Evolutionary conservation across 306 rosid species (phyloP), one percentile per base, ranked within the genome.

Genomic region (Alnus glutinosa): DNA sequence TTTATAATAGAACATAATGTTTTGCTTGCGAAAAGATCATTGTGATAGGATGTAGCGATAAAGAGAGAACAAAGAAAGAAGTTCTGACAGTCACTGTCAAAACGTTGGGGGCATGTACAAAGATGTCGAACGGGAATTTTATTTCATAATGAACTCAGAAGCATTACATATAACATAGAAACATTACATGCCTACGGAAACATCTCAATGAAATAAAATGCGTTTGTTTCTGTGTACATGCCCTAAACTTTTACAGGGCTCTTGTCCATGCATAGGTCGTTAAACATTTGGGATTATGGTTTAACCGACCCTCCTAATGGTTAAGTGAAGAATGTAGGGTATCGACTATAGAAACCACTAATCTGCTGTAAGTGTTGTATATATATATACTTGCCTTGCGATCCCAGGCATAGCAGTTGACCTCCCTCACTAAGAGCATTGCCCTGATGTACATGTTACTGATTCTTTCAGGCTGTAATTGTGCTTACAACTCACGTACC

Each of bases 401-500:
- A 75, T 80, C 55, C 70, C 58, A 67, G 77, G 79, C 75, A 77
- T 61, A 73, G 77, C 44, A 68, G 78, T 81, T 77, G 83, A 76
- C 76, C 16, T 63, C 37, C 75, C 73, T 54, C 75, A 15, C 19
- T 1, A 28, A 30, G 39, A 74, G 72, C 47, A 37, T 51, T 58
- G 37, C 58, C 28, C 30, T 19, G 64, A 30, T 54, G 49, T 61
- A 34, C 34, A 18, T 68, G 9, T 55, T 75, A 44, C 70, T 11
- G 18, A 28, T 55, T 71, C 75, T 71, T 74, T 80, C 3, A 47
- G 28, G 67, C 46, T 69, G 51, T 5, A 2, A 28, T 30, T 49
- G 46, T 12, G 46, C 66, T 10, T 68, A 57, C 77, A 73, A 14
- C 19, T 89, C 75, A 92, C 10, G 97, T 94, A 49, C 97, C 93